Evolutionary conservation across 2,329 filamentous ascomycete genomes (phyloP), one percentile per base, ranked within the genome.

Genomic region (Verticillium nubilum): DNA sequence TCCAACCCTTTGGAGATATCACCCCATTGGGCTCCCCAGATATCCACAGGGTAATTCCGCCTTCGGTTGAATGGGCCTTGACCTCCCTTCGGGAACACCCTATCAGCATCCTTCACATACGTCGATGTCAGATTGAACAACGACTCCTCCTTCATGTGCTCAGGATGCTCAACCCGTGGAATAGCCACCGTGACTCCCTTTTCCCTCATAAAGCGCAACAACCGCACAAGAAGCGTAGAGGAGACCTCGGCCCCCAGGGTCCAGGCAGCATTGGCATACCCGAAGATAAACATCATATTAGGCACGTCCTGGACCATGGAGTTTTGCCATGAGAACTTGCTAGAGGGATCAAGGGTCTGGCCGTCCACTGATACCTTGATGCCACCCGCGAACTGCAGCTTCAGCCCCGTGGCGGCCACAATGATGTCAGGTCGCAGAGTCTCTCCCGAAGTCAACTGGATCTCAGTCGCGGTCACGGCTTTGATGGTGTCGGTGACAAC

Each of bases 361-460:
- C 79, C 80, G 62, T 89, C 83, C 6, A 88, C 72, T 1, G 67
- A 67, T 13, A 88, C 64, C 2, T 73, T 67, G 31, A 83, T 78
- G 23, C 77, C 76, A 26, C 85, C 85, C 1, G 79, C 82, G 37
- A 89, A 74, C 10, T 75, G 69, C 52, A 89, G 69, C 57, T 79
- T 79, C 2, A 88, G 75, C 0, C 87, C 87, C 0, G 87, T 89
- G 0, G 87, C 87, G 0, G 86, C 87, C 58, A 89, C 74, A 63
- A 90, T 86, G 59, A 85, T 78, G 64, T 89, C 86, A 0, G 86
- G 80, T 13, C 79, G 68, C 0, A 89, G 67, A 0, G 61, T 73
- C 66, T 73, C 67, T 2, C 80, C 76, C 2, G 74, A 74, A 9
- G 72, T 63, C 27, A 85, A 75, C 50, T 70, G 66, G 7, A 87